Evolutionary conservation across 2,329 filamentous ascomycete species (phyloP), one percentile per base, ranked within the genome.

Genomic region (Pestalotiopsis sp.): DNA sequence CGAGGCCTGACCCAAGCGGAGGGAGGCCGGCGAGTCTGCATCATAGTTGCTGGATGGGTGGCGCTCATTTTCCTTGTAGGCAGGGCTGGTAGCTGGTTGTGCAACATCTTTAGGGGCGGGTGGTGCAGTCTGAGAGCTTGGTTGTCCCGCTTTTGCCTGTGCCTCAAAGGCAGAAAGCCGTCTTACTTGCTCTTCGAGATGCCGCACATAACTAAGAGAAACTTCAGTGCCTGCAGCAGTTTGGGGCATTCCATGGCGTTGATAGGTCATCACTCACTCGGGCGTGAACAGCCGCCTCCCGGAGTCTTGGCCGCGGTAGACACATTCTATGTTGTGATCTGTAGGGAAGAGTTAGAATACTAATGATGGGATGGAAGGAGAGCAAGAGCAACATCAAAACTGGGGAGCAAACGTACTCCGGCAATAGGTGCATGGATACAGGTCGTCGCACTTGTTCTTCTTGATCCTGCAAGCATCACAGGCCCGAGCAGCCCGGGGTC

Each of bases 361-460:
- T 62, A 3, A 20, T 36, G 27, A 4, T 38, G 31, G 12, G 27
- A 61, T 11, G 14, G 31, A 36, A 2, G 31, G 31, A 31, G 7
- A 4, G 59, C 23, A 23, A 38, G 17, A n/a, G 25, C 38, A n/a
- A 23, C 11, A 23, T 13, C 23, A 56, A 23, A 36, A 36, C 13
- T 31, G 12, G 31, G 39, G n/a, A 61, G 39, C 41, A 58, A 25
- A 49, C 58, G 4, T 17, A 68, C 66, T 72, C 25, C 69, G 65
- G 52, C 73, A 75, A 59, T 73, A 73, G 17, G 71, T 68, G 66
- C 73, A 75, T 82, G 83, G 69, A 57, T 79, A 81, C 36, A 75
- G 74, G 70, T 84, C 83, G 70, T 84, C 82, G 72, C 83, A 85
- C 71, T 83, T 83, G 74, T 85, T 84, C 75, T 85, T 85, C 75